phyloP scores from a whole-genome alignment of 139 green algal genomes.

The Limnomonas spitsbergensis region DNA sequence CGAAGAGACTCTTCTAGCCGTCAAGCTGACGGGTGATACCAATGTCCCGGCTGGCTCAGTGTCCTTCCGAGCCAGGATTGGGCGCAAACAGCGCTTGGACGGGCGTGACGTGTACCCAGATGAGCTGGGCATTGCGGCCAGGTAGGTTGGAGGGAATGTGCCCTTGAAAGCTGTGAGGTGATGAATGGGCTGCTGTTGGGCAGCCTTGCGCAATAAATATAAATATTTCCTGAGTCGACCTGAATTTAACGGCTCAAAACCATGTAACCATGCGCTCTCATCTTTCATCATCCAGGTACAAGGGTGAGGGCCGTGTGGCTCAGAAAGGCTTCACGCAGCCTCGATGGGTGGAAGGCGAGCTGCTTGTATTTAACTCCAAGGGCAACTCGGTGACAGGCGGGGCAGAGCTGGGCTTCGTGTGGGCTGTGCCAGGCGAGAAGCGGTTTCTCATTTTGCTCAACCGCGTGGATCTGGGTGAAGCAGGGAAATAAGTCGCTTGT shows the following conservation, averaged over 20 bases:
- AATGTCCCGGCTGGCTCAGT: constrained; percentile 82
- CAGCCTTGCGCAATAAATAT: too few relatives aligned
- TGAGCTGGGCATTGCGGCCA: constrained; percentile 73
- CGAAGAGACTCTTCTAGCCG: constrained; percentile 66
- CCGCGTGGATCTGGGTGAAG: constrained; percentile 23
- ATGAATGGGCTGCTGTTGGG: too few relatives aligned
- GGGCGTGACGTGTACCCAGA: constrained; percentile 67
- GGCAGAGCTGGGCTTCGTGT: constrained; percentile 87
- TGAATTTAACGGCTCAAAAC: neutral
- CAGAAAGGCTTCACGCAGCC: constrained; percentile 60
- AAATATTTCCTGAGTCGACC: too few relatives aligned
- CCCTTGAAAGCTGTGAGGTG: neutral
- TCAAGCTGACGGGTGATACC: constrained; percentile 87
- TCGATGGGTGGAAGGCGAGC: constrained; percentile 88
- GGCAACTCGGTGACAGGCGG: constrained; percentile 40
- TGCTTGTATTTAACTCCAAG: constrained; percentile 69
- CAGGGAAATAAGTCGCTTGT: constrained; percentile 1
- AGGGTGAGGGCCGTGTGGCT: constrained; percentile 81
- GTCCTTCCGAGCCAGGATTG: constrained; percentile 71
- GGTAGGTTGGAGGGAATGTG: constrained; percentile 12
- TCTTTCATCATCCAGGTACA: constrained; percentile 50
- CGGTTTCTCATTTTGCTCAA: constrained; percentile 76
- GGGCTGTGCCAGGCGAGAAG: constrained; percentile 59
- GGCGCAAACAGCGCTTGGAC: constrained; percentile 35
- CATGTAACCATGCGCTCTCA: neutral